phyloP scores from a whole-genome alignment of 805 yeast species.

The Trichomonascus vanleenenianus region DNA sequence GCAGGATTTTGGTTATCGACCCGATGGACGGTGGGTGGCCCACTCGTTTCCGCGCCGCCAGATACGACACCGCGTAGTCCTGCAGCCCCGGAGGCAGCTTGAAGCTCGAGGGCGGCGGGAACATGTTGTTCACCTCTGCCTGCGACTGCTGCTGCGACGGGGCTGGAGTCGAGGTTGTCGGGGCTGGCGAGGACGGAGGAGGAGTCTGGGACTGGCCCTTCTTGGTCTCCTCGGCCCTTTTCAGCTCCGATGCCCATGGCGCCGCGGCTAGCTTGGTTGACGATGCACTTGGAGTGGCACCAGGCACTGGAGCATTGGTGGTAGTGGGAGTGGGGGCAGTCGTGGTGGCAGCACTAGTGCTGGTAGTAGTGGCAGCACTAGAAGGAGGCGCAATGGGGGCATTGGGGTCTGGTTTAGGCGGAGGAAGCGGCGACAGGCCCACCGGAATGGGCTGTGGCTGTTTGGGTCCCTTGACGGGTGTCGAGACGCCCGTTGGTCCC shows the following conservation, averaged over 20 bases:
- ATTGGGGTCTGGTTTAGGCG: conserved; percentile 2
- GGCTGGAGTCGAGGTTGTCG: conserved; percentile 11
- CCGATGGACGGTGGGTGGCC: conserved; percentile 46
- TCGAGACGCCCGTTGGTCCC: conserved; percentile 14
- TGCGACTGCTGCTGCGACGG: conserved; percentile 14
- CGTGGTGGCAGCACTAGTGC: conserved; percentile 16
- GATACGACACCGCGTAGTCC: conserved; percentile 31
- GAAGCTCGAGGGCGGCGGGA: conserved; percentile 13
- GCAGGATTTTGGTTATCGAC: conserved; percentile 48
- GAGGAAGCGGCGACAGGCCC: conserved; percentile 34
- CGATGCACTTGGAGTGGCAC: conserved; percentile 8
- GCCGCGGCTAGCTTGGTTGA: conserved; percentile 11
- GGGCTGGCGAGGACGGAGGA: conserved; percentile 14
- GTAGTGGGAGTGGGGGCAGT: conserved; percentile 12
- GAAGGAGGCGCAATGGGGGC: neutral
- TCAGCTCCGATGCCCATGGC: too few species aligned
- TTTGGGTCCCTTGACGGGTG: conserved; percentile 12
- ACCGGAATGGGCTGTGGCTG: conserved; percentile 12
- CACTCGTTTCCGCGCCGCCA: conserved; percentile 37
- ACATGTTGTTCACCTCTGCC: neutral
- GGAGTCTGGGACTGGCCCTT: conserved; percentile 8
- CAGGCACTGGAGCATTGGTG: too few species aligned
- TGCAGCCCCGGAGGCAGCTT: conserved; percentile 35
- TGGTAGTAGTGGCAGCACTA: neutral
- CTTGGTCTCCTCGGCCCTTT: neutral